Conservation (phyloP, 179 eudicot species). For the Pouteria campechiana region DNA sequence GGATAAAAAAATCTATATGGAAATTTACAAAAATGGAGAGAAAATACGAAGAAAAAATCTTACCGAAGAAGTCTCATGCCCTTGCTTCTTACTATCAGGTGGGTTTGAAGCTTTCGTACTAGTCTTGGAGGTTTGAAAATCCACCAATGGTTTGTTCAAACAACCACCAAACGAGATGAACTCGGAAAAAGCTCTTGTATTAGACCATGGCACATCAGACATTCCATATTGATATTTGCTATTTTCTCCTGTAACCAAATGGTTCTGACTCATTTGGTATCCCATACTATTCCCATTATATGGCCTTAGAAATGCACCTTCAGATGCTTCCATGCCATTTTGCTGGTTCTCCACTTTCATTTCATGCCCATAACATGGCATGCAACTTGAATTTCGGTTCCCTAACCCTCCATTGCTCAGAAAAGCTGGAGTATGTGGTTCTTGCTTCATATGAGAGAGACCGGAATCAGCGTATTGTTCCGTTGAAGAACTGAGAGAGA, state of each 20-base stretch:
- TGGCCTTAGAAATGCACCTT: neutral
- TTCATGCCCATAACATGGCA: slow-evolving; percentile 1
- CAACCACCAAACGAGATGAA: neutral
- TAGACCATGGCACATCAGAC: slow-evolving; percentile 6
- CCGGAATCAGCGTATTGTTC: neutral
- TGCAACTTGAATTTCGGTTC: neutral
- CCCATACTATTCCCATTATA: slow-evolving; percentile 1
- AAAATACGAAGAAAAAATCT: too few relatives aligned
- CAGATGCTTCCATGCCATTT: neutral
- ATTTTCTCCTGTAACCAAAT: slow-evolving; percentile 1
- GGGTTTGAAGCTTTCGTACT: slow-evolving; percentile 1
- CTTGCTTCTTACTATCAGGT: slow-evolving; percentile 13
- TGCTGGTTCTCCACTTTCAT: slow-evolving; percentile 9
- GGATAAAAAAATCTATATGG: too few relatives aligned
- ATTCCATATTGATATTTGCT: slow-evolving; percentile 4
- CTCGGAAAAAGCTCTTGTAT: slow-evolving; percentile 9
- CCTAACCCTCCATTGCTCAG: neutral
- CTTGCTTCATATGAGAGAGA: neutral
- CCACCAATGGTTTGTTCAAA: slow-evolving; percentile 5
- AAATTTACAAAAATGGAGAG: too few relatives aligned
- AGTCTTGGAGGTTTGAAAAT: slow-evolving; percentile 4
- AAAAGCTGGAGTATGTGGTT: neutral
- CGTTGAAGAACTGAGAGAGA: too few relatives aligned
- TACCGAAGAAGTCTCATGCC: slow-evolving; percentile 6
- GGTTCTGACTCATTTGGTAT: slow-evolving; percentile 3